phyloP scores from a whole-genome alignment of 345 rosid species.

The Euclidium syriacum region DNA sequence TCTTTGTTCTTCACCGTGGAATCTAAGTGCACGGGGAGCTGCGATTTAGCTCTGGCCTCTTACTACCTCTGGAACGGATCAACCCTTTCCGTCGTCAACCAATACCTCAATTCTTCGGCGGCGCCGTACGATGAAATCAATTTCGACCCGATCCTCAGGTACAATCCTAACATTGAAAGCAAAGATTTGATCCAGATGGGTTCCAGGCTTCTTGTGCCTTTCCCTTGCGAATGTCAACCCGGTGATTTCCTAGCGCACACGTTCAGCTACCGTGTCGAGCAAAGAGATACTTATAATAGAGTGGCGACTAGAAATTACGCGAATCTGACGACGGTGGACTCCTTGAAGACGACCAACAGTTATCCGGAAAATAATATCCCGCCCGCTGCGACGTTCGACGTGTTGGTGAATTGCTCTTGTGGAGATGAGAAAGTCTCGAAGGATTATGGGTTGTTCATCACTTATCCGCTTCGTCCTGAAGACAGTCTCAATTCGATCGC shows the following conservation, averaged over 20 bases:
- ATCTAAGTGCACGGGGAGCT: conserved; percentile 37
- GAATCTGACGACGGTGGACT: conserved; percentile 40
- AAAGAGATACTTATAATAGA: conserved; percentile 25
- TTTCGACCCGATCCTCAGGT: conserved; percentile 28
- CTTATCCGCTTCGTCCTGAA: conserved; percentile 56
- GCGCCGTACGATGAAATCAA: background rate
- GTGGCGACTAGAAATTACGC: conserved; percentile 37
- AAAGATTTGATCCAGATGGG: conserved; percentile 31
- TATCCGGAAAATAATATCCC: conserved; percentile 38
- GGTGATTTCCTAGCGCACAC: conserved; percentile 45
- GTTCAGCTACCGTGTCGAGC: conserved; percentile 29
- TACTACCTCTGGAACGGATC: conserved; percentile 45
- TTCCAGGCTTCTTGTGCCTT: conserved; percentile 52
- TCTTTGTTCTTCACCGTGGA: conserved; percentile 27
- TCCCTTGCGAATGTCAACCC: conserved; percentile 59
- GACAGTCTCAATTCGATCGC: conserved; percentile 49
- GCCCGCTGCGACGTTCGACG: conserved; percentile 33
- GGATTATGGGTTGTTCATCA: conserved; percentile 55
- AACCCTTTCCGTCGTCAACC: conserved; percentile 43
- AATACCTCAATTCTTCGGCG: conserved; percentile 19
- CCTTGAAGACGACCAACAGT: conserved; percentile 31
- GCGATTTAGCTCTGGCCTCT: conserved; percentile 30
- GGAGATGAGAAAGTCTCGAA: conserved; percentile 44
- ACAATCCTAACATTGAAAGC: conserved; percentile 34
- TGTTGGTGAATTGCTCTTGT: conserved; percentile 72